Percentiles rank a stretch among this genome's conserved stretches.
These are phyloP conservation scores for Platanus orientalis DNA, from an alignment of 164 flowering plant genomes.

Conservation along the genomic window DNA sequence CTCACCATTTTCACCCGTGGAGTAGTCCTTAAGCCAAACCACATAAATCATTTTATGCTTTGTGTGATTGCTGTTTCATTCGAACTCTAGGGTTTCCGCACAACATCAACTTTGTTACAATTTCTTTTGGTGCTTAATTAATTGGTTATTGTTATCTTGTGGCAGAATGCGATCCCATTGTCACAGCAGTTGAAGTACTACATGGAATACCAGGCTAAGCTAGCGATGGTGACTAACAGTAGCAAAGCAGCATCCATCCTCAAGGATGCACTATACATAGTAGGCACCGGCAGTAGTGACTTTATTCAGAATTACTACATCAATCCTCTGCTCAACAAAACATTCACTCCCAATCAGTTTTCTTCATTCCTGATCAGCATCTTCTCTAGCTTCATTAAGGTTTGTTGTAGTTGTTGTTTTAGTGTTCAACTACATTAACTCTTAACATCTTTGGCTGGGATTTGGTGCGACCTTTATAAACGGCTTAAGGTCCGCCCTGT, in stretches of 20 bases:
- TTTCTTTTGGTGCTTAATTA: too few relatives aligned
- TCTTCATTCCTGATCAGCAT: slow-evolving; percentile 40
- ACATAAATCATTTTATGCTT: too few relatives aligned
- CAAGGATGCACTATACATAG: slow-evolving; percentile 55
- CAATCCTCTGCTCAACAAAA: slow-evolving; percentile 70
- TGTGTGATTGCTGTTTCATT: neutral
- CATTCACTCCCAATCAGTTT: slow-evolving; percentile 65
- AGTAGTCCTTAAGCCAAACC: too few relatives aligned
- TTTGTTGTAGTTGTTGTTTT: too few relatives aligned
- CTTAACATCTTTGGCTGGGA: too few relatives aligned
- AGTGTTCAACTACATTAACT: too few relatives aligned
- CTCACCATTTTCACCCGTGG: too few relatives aligned
- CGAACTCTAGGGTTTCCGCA: too few relatives aligned
- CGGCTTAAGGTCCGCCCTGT: too few relatives aligned
- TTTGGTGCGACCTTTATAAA: too few relatives aligned
- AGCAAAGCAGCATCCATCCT: slow-evolving; percentile 58
- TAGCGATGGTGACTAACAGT: slow-evolving; percentile 57
- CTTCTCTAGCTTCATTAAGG: slow-evolving; percentile 65
- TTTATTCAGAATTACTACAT: slow-evolving; percentile 82
- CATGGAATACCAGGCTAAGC: slow-evolving; percentile 77
- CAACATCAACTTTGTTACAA: too few relatives aligned
- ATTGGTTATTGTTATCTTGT: too few relatives aligned
- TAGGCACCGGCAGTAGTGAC: slow-evolving; percentile 73
- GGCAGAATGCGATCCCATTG: slow-evolving; percentile 76
- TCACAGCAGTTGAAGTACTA: slow-evolving; percentile 64